These are phyloP conservation scores for Phytophthora cajani DNA, from an alignment of 352 stramenopile species.

Conservation along the genomic window DNA sequence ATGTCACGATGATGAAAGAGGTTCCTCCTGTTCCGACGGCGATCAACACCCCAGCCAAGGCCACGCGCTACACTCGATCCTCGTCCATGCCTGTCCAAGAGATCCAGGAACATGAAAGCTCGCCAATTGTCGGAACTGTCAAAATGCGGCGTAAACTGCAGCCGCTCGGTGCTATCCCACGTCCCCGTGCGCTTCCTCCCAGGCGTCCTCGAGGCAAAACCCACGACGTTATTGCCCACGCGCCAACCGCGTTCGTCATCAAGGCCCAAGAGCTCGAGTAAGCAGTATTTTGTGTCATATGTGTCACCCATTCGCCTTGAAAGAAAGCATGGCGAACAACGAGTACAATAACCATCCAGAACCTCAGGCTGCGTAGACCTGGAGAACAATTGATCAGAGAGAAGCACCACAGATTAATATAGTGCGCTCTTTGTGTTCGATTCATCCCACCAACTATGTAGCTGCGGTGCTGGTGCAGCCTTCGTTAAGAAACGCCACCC, in stretches of 20 bases:
- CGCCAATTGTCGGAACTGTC: slow-evolving; percentile 20
- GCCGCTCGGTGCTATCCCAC: slow-evolving; percentile 18
- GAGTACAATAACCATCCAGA: background rate
- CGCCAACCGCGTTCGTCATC: slow-evolving; percentile 19
- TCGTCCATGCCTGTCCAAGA: slow-evolving; percentile 17
- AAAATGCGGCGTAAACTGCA: slow-evolving; percentile 31
- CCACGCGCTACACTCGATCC: slow-evolving; percentile 18
- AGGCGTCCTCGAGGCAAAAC: slow-evolving; percentile 19
- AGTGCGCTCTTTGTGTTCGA: slow-evolving; percentile 19
- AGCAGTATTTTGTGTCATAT: slow-evolving; percentile 30
- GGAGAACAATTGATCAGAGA: slow-evolving; percentile 3
- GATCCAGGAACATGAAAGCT: slow-evolving; percentile 25
- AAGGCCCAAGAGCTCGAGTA: slow-evolving; percentile 20
- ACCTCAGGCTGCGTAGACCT: background rate
- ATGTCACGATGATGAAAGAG: background rate
- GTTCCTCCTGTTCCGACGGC: slow-evolving; percentile 8
- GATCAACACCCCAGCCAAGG: slow-evolving; percentile 23
- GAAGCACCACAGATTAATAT: slow-evolving; percentile 25
- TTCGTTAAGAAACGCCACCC: too few species aligned
- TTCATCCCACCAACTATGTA: too few species aligned
- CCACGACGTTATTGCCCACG: slow-evolving; percentile 23
- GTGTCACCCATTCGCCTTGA: background rate
- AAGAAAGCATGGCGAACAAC: too few species aligned
- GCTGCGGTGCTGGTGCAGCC: too few species aligned
- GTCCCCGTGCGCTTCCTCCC: slow-evolving; percentile 21